phyloP scores from a whole-genome alignment of 257 asterid genomes.

The Orobanche coerulescens region DNA sequence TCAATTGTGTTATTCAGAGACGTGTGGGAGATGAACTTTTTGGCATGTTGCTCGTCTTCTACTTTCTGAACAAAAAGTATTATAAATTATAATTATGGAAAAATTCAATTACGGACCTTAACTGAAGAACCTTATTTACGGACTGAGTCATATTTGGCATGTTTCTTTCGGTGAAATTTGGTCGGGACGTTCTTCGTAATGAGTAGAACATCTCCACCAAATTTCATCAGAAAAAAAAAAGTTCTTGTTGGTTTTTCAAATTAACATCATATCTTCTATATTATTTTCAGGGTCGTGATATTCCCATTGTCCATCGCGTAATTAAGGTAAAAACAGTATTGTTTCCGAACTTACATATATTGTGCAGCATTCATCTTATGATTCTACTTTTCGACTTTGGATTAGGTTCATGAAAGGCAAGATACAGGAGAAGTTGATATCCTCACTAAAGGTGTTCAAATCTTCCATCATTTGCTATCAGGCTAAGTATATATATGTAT shows the following conservation, averaged over 20 bases:
- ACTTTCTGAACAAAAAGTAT: too few relatives aligned
- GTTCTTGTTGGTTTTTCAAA: neutral
- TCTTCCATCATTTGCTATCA: neutral
- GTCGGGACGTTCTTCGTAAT: too few relatives aligned
- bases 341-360: neutral
- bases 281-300: constrained; percentile 38
- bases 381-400: neutral
- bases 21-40: neutral
- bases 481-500: neutral
- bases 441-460: constrained; percentile 67
- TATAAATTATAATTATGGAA: too few relatives aligned
- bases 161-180: too few relatives aligned
- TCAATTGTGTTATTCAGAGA: too few relatives aligned
- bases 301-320: constrained; percentile 86
- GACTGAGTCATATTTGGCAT: too few relatives aligned
- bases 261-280: neutral
- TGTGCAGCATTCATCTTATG: neutral
- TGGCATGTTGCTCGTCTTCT: too few relatives aligned
- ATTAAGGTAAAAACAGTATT: constrained; percentile 39
- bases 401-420: constrained; percentile 57
- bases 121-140: too few relatives aligned
- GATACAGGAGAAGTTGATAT: constrained; percentile 53
- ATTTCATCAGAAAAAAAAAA: too few relatives aligned
- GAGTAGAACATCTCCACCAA: too few relatives aligned
- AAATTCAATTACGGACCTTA: too few relatives aligned